A percentile compares a stretch with the other conserved stretches of the same genome.
These are phyloP conservation scores for Fusarium sp. DNA, from an alignment of 2,329 filamentous ascomycete species.

Conservation along the genomic window DNA sequence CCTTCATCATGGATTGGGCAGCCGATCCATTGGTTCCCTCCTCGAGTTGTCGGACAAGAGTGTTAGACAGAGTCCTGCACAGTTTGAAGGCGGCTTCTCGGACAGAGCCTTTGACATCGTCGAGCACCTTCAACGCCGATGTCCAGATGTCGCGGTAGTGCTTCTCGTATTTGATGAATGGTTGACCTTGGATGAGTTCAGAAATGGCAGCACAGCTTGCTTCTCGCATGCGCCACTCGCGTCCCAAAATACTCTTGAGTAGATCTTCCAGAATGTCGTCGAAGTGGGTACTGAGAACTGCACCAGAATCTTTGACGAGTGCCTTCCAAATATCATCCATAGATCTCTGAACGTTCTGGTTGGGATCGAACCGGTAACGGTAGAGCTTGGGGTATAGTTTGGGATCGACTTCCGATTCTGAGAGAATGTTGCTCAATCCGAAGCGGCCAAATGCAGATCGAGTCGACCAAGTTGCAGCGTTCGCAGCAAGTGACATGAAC, in stretches of 20 bases:
- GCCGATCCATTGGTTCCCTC: constrained; percentile 79
- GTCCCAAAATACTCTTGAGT: constrained; percentile 86
- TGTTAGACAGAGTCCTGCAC: constrained; percentile 87
- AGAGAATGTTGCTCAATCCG: constrained; percentile 91
- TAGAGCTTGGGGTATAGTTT: constrained; percentile 97
- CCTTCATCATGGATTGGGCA: constrained; percentile 83
- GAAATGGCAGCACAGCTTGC: constrained; percentile 92
- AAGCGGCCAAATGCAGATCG: constrained; percentile 95
- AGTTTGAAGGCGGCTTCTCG: constrained; percentile 84
- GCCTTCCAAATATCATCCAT: constrained; percentile 99
- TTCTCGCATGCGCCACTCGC: constrained; percentile 94
- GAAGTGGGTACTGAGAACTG: constrained; percentile 85
- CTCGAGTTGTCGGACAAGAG: constrained; percentile 88
- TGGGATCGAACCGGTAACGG: constrained; percentile 95
- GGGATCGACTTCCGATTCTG: constrained; percentile 88
- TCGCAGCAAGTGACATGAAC: constrained; percentile 97
- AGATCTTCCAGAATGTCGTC: constrained; percentile 91
- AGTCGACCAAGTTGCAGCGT: constrained; percentile 98
- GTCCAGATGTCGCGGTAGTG: constrained; percentile 90
- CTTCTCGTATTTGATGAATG: constrained; percentile 82
- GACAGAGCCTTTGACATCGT: constrained; percentile 96
- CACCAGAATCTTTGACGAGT: constrained; percentile 88
- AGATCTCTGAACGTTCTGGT: constrained; percentile 89
- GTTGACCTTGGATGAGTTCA: constrained; percentile 87
- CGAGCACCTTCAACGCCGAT: constrained; percentile 89